These are phyloP conservation scores for Chytriomyces sp. DNA, from an alignment of 192 early-diverging fungal species.

Conservation along the genomic window DNA sequence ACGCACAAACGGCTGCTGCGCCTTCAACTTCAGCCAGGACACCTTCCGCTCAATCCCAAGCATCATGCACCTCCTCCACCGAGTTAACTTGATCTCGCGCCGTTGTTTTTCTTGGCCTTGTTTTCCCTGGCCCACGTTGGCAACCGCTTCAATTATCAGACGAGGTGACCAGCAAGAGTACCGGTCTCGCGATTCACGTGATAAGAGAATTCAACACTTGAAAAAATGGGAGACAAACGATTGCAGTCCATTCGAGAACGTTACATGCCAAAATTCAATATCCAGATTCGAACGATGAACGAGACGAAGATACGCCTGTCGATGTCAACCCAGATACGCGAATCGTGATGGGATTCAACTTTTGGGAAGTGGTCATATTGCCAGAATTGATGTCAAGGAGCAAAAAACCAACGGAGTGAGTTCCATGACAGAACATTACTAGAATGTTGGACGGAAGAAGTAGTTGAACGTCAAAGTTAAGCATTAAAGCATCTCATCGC, in stretches of 20 bases:
- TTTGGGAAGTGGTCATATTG: constrained; percentile 87
- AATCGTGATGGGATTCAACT: constrained; percentile 62
- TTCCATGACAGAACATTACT: constrained; percentile 69
- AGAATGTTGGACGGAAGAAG: constrained; percentile 58
- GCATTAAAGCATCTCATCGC: constrained; percentile 68
- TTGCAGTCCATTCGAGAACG: constrained; percentile 53
- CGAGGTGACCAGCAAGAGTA: constrained; percentile 42
- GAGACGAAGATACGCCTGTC: constrained; percentile 95
- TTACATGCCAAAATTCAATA: constrained; percentile 76
- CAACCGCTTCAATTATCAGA: constrained; percentile 1
- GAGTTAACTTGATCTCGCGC: not conserved
- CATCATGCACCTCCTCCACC: constrained; percentile 11
- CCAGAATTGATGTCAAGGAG: constrained; percentile 81
- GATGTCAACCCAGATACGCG: constrained; percentile 89
- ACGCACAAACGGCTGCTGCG: constrained; percentile 66
- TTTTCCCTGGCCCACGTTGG: constrained; percentile 18
- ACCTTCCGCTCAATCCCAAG: not conserved
- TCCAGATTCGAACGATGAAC: constrained; percentile 79
- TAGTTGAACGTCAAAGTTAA: constrained; percentile 52
- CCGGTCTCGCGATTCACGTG: constrained; percentile 33
- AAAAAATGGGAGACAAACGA: constrained; percentile 54
- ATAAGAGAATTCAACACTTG: constrained; percentile 13
- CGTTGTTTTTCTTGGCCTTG: not conserved
- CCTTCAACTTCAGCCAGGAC: constrained; percentile 66
- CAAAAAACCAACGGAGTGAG: constrained; percentile 64